Evolutionary conservation across 495 filamentous ascomycete species (phyloP).

Genomic region (Podospora pseudoanserina): DNA sequence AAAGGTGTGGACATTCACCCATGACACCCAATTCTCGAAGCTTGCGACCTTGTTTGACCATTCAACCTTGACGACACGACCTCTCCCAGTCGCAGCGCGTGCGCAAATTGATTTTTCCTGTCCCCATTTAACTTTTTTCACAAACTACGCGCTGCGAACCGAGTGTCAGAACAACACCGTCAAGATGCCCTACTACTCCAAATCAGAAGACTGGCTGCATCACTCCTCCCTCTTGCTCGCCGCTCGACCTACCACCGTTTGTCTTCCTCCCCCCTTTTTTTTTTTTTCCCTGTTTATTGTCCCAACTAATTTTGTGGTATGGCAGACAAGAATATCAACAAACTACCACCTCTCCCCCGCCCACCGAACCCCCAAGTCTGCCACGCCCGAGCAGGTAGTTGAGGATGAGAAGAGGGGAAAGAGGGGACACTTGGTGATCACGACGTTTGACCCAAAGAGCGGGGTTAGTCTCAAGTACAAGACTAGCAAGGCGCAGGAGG

Average conservation of each 20-base stretch:
- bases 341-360: slow-evolving; percentile 68
- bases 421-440: slow-evolving; percentile 70
- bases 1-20: not conserved
- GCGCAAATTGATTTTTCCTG: no score
- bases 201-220: slow-evolving; percentile 53
- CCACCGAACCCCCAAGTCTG: slow-evolving; percentile 21
- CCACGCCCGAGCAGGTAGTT: slow-evolving; percentile 13
- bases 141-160: no score
- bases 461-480: slow-evolving; percentile 85
- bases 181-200: slow-evolving; percentile 51
- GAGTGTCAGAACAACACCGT: not conserved
- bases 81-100: no score
- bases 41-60: not conserved
- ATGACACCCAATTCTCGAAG: not conserved
- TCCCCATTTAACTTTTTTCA: no score
- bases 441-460: slow-evolving; percentile 81
- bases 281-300: no score
- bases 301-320: not conserved
- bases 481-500: slow-evolving; percentile 87
- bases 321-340: slow-evolving; percentile 75
- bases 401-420: slow-evolving; percentile 21
- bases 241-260: slow-evolving; percentile 47
- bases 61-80: no score
- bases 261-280: slow-evolving; percentile 10
- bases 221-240: slow-evolving; percentile 47